Evolutionary conservation across 2,329 filamentous ascomycete genomes (phyloP).

Genomic region (Pyricularia pennisetigena): DNA sequence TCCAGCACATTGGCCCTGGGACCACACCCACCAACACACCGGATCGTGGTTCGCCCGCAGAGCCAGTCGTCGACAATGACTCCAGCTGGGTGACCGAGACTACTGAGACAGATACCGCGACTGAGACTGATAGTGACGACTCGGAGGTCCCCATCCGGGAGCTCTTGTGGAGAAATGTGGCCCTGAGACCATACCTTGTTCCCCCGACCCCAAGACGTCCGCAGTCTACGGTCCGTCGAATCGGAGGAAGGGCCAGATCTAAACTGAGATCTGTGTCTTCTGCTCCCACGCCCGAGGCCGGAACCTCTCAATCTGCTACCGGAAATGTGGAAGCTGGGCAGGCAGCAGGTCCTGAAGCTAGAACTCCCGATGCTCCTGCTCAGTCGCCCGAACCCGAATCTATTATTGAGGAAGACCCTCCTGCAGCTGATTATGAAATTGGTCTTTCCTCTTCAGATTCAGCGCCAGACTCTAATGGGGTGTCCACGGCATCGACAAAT

Average conservation of each 20-base stretch:
- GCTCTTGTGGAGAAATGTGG: neutral
- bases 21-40: neutral
- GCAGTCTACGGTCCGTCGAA: neutral
- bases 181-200: neutral
- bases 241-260: neutral
- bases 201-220: neutral
- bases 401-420: neutral
- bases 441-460: neutral
- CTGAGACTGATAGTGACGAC: neutral
- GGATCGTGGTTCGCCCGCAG: neutral
- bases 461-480: neutral
- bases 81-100: neutral
- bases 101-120: neutral
- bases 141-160: neutral
- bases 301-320: neutral
- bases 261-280: neutral
- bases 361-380: neutral
- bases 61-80: neutral
- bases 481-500: neutral
- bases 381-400: neutral
- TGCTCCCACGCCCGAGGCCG: neutral
- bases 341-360: neutral
- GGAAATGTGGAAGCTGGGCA: neutral
- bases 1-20: neutral
- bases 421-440: neutral